Evolutionary conservation across 495 filamentous ascomycete genomes (phyloP), one percentile per base, ranked within the genome.

Genomic region (Diplogelasinospora grovesii): DNA sequence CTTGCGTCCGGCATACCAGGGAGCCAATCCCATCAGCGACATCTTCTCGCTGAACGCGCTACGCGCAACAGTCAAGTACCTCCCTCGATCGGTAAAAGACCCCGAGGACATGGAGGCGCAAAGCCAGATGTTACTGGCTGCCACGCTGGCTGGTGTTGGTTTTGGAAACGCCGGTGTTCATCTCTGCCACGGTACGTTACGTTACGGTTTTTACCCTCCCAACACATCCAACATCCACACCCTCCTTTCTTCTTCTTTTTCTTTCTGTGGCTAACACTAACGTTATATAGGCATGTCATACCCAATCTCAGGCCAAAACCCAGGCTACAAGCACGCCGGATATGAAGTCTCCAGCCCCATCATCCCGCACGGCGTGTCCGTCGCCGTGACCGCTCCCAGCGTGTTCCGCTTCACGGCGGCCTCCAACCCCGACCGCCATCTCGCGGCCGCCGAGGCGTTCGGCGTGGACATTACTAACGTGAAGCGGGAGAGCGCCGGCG

Each of bases 121-220:
- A 65, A 79, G 71, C 7, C 74, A 97, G 66, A 98, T 98, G 92
- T 72, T 97, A 8, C 81, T 97, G 8, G 92, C 92, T 3, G 86
- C 90, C 0, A 97, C 92, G 0, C 67, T 98, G 1, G 92, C 92
- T 0, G 92, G 92, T 10, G 87, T 98, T 2, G 92, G 92, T 0
- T 98, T 97, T 63, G 92, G 92, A 19, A 98, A 98, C 57, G 92
- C 92, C 1, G 92, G 92, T 25, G 92, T 98, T 1, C 92, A 98
- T 66, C 70, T 98, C 4, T 98, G 92, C 65, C 92, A 98, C 56
- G 92, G 73, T 73, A 56, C 33, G 61, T 45, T 29, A n/a, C n/a
- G n/a, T n/a, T n/a, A n/a, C n/a, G n/a, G n/a, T n/a, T n/a, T n/a
- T n/a, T n/a, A n/a, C n/a, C n/a, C n/a, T n/a, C n/a, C n/a, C n/a